Conservation (phyloP, 108 stramenopile genomes). For the Mayamaea pseudoterrestris region DNA sequence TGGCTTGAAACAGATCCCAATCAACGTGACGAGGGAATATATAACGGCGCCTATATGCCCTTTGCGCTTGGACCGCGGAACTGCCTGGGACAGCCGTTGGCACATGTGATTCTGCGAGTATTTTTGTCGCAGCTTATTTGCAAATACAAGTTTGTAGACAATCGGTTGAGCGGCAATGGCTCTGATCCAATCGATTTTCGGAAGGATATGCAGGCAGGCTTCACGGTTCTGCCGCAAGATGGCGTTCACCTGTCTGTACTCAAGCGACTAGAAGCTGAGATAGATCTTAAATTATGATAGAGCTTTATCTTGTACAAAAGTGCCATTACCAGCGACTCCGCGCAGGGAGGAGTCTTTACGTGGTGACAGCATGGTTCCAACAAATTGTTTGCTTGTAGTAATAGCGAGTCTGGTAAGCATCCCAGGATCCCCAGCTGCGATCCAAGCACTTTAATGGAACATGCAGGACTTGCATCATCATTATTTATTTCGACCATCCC, state of each 20-base stretch:
- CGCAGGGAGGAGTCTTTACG: conserved; percentile 81
- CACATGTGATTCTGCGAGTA: conserved; percentile 66
- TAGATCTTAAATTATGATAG: too few relatives aligned
- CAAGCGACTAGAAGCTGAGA: too few relatives aligned
- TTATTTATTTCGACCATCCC: too few relatives aligned
- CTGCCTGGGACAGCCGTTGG: conserved; percentile 89
- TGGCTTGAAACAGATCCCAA: conserved; percentile 39
- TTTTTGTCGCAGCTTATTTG: conserved; percentile 59
- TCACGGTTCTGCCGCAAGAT: conserved; percentile 84
- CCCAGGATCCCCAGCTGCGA: too few relatives aligned
- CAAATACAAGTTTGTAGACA: conserved; percentile 41
- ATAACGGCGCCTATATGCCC: conserved; percentile 80
- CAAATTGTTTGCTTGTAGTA: too few relatives aligned
- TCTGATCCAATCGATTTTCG: conserved; percentile 19
- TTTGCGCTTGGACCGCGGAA: conserved; percentile 84
- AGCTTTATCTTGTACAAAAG: too few relatives aligned
- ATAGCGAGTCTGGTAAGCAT: too few relatives aligned
- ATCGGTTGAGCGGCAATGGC: conserved; percentile 11
- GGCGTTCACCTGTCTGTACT: too few relatives aligned
- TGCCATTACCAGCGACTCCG: conserved; percentile 39
- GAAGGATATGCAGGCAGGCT: conserved; percentile 93
- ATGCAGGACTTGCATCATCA: too few relatives aligned
- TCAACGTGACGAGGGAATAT: conserved; percentile 38
- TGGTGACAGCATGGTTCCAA: conserved; percentile 84
- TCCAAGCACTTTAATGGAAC: too few relatives aligned